Conservation (phyloP, 2,329 filamentous ascomycete species). For the Neopestalotiopsis rosae region DNA sequence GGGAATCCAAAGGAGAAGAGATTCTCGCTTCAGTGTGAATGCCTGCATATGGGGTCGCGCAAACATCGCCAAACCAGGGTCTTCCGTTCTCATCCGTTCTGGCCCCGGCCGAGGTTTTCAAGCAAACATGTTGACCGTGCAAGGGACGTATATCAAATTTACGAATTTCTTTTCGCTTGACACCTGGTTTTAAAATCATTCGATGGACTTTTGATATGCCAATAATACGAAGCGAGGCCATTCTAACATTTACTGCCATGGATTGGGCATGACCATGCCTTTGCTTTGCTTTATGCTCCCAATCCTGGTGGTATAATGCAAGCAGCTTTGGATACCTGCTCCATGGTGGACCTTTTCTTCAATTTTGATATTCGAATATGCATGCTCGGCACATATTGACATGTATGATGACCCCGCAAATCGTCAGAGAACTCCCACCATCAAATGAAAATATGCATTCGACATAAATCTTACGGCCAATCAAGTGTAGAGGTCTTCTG, state of each 20-base stretch:
- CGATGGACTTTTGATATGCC: neutral
- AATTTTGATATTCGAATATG: neutral
- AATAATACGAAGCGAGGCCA: neutral
- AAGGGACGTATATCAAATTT: neutral
- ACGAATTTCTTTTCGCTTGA: neutral
- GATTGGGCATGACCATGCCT: neutral
- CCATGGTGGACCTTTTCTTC: neutral
- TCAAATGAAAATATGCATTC: neutral
- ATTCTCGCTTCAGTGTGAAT: neutral
- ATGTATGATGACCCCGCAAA: slow-evolving; percentile 1
- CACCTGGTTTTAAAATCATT: neutral
- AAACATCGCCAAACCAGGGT: neutral
- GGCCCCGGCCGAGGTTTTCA: neutral
- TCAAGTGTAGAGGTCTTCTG: neutral
- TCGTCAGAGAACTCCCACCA: neutral
- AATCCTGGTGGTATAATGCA: neutral
- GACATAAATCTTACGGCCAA: neutral
- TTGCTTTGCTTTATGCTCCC: too few species aligned
- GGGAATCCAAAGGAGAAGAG: neutral
- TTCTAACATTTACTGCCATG: neutral
- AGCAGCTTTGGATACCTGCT: too few species aligned
- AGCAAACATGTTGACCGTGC: neutral
- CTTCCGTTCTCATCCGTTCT: too few species aligned
- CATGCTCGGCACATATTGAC: neutral
- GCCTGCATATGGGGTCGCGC: neutral